Evolutionary conservation across 495 filamentous ascomycete genomes (phyloP).

Genomic region (Neurospora sp.): DNA sequence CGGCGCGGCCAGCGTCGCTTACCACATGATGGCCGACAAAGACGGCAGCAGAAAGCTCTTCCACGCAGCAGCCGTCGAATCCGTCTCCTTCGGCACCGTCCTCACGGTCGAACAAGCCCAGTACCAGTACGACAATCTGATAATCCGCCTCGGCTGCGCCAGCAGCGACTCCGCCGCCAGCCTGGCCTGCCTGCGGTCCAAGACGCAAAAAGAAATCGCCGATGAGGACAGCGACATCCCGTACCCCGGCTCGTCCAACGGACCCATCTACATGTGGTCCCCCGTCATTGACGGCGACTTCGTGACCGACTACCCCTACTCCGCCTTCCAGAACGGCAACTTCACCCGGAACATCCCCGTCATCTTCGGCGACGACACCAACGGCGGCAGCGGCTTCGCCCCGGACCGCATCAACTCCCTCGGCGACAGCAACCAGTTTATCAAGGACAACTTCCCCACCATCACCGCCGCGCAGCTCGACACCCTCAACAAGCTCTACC

Average conservation of each 20-base stretch:
- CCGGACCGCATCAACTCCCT: slow-evolving; percentile 38
- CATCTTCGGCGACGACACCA: slow-evolving; percentile 61
- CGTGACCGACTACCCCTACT: slow-evolving; percentile 49
- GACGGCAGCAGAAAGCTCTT: slow-evolving; percentile 35
- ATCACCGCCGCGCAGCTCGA: slow-evolving; percentile 42
- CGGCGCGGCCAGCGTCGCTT: slow-evolving; percentile 50
- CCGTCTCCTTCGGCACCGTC: slow-evolving; percentile 53
- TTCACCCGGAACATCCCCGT: slow-evolving; percentile 56
- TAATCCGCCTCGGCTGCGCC: slow-evolving; percentile 45
- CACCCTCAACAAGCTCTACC: slow-evolving; percentile 50
- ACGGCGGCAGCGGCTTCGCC: slow-evolving; percentile 60
- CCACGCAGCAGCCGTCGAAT: slow-evolving; percentile 53
- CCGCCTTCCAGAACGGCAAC: slow-evolving; percentile 43
- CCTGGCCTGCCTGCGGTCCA: slow-evolving; percentile 47
- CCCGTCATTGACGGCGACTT: slow-evolving; percentile 54
- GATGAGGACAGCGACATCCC: slow-evolving; percentile 42
- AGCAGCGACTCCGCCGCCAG: slow-evolving; percentile 28
- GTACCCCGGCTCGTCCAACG: slow-evolving; percentile 36
- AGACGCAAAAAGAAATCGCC: slow-evolving; percentile 41
- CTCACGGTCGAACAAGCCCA: slow-evolving; percentile 50
- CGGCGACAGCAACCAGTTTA: slow-evolving; percentile 42
- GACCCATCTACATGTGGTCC: slow-evolving; percentile 38
- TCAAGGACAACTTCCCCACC: slow-evolving; percentile 53
- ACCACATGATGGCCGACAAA: slow-evolving; percentile 52
- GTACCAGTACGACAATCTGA: slow-evolving; percentile 55